phyloP scores from a whole-genome alignment of 2,329 filamentous ascomycete species.

The Fusarium duplospermum region DNA sequence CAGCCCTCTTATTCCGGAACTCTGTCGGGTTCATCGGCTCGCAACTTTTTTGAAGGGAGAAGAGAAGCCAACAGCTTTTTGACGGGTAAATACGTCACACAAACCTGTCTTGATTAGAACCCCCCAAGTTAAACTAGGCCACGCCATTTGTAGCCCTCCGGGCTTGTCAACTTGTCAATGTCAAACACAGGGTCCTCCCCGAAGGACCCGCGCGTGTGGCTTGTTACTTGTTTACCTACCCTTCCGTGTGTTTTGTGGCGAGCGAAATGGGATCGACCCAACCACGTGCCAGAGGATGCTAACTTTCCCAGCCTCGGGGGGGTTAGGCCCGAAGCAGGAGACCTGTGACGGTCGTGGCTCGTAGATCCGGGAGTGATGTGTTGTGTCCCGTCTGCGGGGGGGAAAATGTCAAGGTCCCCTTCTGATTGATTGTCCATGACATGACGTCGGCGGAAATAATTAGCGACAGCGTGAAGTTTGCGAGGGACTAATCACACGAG shows the following conservation, averaged over 20 bases:
- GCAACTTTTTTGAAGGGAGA: not conserved
- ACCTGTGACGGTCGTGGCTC: slow-evolving; percentile 27
- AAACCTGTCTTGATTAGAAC: slow-evolving; percentile 9
- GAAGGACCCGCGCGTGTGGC: not conserved
- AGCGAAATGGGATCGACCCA: slow-evolving; percentile 18
- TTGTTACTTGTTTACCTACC: slow-evolving; percentile 8
- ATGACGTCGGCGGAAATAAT: slow-evolving; percentile 34
- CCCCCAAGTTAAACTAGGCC: slow-evolving; percentile 1
- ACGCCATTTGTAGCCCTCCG: not conserved
- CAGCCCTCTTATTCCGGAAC: not conserved
- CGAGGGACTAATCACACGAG: slow-evolving; percentile 5
- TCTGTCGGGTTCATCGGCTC: not conserved
- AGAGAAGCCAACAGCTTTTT: not conserved
- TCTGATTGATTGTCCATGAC: not conserved
- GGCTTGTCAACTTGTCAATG: not conserved
- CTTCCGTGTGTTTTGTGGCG: not conserved
- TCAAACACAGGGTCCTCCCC: slow-evolving; percentile 1
- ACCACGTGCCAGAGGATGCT: slow-evolving; percentile 16
- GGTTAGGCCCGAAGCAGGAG: slow-evolving; percentile 17
- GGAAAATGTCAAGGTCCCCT: not conserved
- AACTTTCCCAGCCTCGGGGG: slow-evolving; percentile 15
- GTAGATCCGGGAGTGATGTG: slow-evolving; percentile 6
- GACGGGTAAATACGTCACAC: slow-evolving; percentile 26
- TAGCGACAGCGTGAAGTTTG: slow-evolving; percentile 9
- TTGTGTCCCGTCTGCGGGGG: not conserved